phyloP scores from a whole-genome alignment of 2,329 filamentous ascomycete species.

The Fusarium aywerte region DNA sequence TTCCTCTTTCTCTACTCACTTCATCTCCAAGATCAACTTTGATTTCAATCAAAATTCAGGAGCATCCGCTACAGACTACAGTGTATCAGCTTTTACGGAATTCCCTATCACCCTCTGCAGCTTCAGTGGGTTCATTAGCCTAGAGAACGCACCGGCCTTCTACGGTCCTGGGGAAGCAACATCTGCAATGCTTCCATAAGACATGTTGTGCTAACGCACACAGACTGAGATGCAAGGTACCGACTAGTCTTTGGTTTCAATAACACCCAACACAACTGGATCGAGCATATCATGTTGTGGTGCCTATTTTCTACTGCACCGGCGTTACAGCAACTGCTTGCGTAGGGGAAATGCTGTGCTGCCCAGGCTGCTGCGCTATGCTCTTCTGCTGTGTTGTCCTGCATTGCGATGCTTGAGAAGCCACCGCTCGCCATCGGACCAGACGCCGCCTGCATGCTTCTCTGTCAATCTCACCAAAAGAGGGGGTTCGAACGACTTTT shows the following conservation, averaged over 20 bases:
- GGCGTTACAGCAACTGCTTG: constrained; percentile 24
- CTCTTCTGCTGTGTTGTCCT: constrained; percentile 38
- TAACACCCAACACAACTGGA: constrained; percentile 24
- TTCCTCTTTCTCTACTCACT: constrained; percentile 32
- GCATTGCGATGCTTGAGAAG: constrained; percentile 25
- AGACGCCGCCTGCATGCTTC: constrained; percentile 35
- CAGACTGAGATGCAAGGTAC: constrained; percentile 44
- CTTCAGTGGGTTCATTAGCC: constrained; percentile 9
- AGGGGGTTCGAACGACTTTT: constrained; percentile 32
- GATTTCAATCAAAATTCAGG: constrained; percentile 1
- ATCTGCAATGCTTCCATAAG: constrained; percentile 26
- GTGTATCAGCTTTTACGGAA: not conserved
- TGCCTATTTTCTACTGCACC: constrained; percentile 27
- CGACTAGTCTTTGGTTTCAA: constrained; percentile 25
- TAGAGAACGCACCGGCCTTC: constrained; percentile 16
- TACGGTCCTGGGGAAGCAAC: constrained; percentile 13
- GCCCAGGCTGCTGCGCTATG: constrained; percentile 27
- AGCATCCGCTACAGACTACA: not conserved
- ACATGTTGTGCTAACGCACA: constrained; percentile 30
- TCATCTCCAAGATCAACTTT: constrained; percentile 25
- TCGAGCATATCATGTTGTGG: constrained; percentile 38
- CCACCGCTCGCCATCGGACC: constrained; percentile 35
- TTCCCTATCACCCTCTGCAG: constrained; percentile 2
- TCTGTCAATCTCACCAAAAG: constrained; percentile 37
- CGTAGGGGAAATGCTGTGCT: constrained; percentile 19